Evolutionary conservation across 164 flowering plant species (phyloP), one percentile per base, ranked within the genome.

Genomic region (Magnolia kwangsiensis): DNA sequence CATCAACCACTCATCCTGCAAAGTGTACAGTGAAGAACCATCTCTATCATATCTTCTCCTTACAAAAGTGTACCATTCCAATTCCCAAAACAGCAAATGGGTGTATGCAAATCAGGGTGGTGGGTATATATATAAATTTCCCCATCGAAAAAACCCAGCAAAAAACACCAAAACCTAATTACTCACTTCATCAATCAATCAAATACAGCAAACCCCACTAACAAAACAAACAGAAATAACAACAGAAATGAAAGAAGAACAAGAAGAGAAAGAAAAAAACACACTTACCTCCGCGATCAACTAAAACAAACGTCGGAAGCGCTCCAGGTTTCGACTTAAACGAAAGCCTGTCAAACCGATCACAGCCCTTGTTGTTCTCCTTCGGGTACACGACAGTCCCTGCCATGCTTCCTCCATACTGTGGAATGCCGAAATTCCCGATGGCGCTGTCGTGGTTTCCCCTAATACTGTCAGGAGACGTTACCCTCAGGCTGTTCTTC

Each of bases 361-460:
- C 86, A 76, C 99, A 95, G 0, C 90, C 95, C 73, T 93, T 93
- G 67, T 63, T 79, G 69, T 95, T 93, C 14, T 89, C 88, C 76
- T 91, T 91, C 0, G 96, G 96, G 65, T 87, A 93, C 8, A 86
- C 79, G 20, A 92, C 94, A 23, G 87, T 82, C 1, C 98, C 99
- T 9, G 96, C 95, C 97, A 95, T 86, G 79, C 92, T 92, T 0
- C 99, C 99, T 6, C 98, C 98, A 72, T 95, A 93, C 77, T 90
- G 93, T 16, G 99, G 98, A 8, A 95, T 88, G 58, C 98, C 98
- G 67, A 95, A 95, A 82, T 93, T 95, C 4, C 96, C 98, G 77
- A 95, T 95, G 10, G 98, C 97, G 71, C 93, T 91, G 24, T 95
- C 98, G 51, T 93, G 83, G 13, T 84, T 90, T 3, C 98, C 98